These are phyloP conservation scores for Chytriomyces hyalinus DNA, from an alignment of 192 early-diverging fungal species.

Conservation along the genomic window DNA sequence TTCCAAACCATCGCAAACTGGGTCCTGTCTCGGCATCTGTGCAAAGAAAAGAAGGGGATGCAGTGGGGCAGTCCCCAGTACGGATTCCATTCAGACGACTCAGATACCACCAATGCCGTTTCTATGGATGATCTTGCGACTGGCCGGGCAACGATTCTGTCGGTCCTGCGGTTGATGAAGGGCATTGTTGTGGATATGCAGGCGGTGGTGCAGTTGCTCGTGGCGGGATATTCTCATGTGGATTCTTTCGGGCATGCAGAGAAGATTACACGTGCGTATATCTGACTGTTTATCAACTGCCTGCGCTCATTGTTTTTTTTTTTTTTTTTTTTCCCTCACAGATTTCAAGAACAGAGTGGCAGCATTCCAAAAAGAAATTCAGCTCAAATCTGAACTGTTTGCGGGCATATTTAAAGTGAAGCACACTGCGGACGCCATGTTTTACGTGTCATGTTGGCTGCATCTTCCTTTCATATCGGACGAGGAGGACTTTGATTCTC, in stretches of 20 bases:
- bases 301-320: not conserved
- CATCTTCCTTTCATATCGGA: conserved; percentile 15
- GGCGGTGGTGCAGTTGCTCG: not conserved
- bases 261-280: not conserved
- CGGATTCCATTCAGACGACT: not conserved
- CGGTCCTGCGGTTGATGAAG: not conserved
- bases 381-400: not conserved
- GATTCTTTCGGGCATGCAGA: not conserved
- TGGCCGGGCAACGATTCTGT: not conserved
- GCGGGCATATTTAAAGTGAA: not conserved
- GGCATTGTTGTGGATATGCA: conserved; percentile 9
- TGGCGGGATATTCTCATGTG: not conserved
- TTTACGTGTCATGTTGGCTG: conserved; percentile 20
- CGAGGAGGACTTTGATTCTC: not conserved
- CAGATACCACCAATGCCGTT: too few species aligned
- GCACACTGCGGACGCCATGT: not conserved
- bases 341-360: not conserved
- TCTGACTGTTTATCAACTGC: not conserved
- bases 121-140: not conserved
- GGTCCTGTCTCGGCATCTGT: not conserved
- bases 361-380: not conserved
- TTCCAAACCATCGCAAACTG: conserved; percentile 20
- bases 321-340: not conserved
- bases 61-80: not conserved
- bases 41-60: not conserved